These are phyloP conservation scores for Fusarium pseudocircinatum DNA, from an alignment of 2,329 filamentous ascomycete species.

Conservation along the genomic window DNA sequence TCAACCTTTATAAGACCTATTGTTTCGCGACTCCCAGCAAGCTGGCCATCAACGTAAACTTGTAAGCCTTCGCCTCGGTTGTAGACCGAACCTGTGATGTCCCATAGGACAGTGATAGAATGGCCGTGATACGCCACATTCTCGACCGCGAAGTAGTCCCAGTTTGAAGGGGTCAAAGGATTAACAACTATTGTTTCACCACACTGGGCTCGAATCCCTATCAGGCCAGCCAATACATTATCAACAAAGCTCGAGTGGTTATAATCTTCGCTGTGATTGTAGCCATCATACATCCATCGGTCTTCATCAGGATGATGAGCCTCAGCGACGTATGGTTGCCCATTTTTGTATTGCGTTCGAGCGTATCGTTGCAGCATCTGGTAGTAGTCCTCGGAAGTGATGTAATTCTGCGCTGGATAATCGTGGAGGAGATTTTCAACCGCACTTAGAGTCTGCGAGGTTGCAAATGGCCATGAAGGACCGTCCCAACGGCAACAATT, in stretches of 20 bases:
- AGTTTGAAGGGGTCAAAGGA: background rate
- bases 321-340: background rate
- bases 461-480: background rate
- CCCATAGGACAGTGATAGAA: background rate
- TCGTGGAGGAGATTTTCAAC: background rate
- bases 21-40: background rate
- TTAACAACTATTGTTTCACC: background rate
- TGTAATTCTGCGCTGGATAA: background rate
- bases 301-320: background rate
- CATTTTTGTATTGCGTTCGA: background rate
- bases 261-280: constrained; percentile 1
- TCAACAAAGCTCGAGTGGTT: background rate
- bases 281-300: background rate
- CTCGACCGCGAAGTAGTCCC: background rate
- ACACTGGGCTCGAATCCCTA: background rate
- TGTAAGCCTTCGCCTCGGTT: background rate
- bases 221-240: background rate
- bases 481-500: background rate
- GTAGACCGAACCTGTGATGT: background rate
- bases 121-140: background rate
- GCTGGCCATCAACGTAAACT: background rate
- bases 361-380: background rate
- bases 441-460: background rate
- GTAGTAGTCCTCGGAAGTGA: background rate
- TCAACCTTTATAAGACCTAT: background rate